Evolutionary conservation across 495 filamentous ascomycete genomes (phyloP), one percentile per base, ranked within the genome.

Genomic region (Choiromyces venosus): DNA sequence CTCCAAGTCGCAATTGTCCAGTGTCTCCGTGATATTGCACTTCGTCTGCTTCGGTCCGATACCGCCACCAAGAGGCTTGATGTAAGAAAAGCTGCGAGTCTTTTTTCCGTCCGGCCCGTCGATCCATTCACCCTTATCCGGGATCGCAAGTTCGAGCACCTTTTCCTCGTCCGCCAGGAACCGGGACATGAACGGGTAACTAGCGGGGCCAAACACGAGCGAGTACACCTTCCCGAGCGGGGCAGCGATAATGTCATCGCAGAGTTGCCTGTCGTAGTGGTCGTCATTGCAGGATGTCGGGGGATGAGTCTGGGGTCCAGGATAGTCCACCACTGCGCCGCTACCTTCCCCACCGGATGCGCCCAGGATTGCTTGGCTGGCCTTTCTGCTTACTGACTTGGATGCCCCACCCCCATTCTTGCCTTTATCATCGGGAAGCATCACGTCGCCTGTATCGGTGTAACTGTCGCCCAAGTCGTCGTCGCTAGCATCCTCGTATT

Each of bases 31-130:
- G 68, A 91, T 92, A 72, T 96, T 90, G 82, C 96, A 98, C 81
- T 96, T 98, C 37, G 95, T 99, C 83, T 96, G 92, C 81, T 89
- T 97, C 3, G 96, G 95, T 0, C 95, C 95, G 78, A 99, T 93
- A 0, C 91, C 84, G 25, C 85, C 92, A 75, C 87, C 85, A 14
- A 99, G 85, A 16, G 94, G 95, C 80, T 97, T 97, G 84, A 97
- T 97, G 81, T 97, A 99, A 1, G 89, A 91, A 81, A 90, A 97
- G 42, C 83, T 89, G 56, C 94, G 86, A 2, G 87, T 87, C 82
- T 89, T 91, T 80, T 88, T 90, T 37, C 91, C 93, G 67, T 90
- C 90, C 73, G 91, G 90, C 74, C 92, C 92, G 44, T 95, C 91
- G n/a, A 61, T 68, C 76, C 76, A 81, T 61, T 81, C 79, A 12